Conservation (phyloP, 805 yeast genomes). For the Teunomyces stri region DNA sequence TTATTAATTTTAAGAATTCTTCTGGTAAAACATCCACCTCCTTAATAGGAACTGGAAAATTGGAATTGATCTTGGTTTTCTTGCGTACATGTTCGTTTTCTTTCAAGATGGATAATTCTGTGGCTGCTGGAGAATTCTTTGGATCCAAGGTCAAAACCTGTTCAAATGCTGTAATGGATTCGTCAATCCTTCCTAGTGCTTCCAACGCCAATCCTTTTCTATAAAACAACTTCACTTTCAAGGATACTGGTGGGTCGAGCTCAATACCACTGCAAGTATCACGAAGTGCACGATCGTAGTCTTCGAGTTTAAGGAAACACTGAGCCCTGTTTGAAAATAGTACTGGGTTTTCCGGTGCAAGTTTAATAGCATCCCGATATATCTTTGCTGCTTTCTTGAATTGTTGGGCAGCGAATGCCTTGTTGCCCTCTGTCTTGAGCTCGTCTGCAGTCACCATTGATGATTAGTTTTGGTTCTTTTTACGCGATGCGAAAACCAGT, state of each 20-base stretch:
- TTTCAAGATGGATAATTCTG: constrained; percentile 28
- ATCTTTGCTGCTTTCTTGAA: constrained; percentile 50
- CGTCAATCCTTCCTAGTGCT: constrained; percentile 19
- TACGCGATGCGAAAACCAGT: constrained; percentile 1
- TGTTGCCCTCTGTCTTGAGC: constrained; percentile 50
- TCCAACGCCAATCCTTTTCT: constrained; percentile 46
- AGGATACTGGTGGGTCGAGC: constrained; percentile 25
- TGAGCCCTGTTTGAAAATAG: constrained; percentile 69
- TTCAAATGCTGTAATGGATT: constrained; percentile 29
- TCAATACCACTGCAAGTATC: constrained; percentile 52
- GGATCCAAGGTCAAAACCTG: constrained; percentile 43
- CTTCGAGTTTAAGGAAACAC: constrained; percentile 52
- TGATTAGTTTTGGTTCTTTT: neutral
- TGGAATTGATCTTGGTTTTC: constrained; percentile 6
- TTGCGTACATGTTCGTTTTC: constrained; percentile 8
- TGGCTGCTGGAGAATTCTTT: constrained; percentile 33
- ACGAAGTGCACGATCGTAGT: constrained; percentile 47
- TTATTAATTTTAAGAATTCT: constrained; percentile 16
- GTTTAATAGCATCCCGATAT: constrained; percentile 55
- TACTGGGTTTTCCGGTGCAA: constrained; percentile 51
- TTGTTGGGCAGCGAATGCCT: constrained; percentile 44
- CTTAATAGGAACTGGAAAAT: constrained; percentile 29
- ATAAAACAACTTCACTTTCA: constrained; percentile 49
- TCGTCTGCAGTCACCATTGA: constrained; percentile 22
- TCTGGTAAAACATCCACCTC: constrained; percentile 46